Percentiles rank a stretch among this genome's conserved stretches.
Evolutionary conservation across 2,329 filamentous ascomycete genomes (phyloP).

Genomic region (Pezizomycotina sp.): DNA sequence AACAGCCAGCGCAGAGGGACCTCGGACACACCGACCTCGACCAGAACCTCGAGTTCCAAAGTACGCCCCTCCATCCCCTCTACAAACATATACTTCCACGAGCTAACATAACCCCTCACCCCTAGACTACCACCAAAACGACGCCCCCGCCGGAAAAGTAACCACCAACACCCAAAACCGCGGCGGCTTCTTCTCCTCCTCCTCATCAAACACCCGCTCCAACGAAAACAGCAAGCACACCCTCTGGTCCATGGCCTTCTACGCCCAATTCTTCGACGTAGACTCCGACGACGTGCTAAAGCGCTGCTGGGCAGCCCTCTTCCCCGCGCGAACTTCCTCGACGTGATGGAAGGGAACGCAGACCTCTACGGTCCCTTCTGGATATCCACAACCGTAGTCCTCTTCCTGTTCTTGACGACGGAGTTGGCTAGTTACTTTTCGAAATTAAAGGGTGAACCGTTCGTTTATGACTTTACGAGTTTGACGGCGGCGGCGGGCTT

Average conservation of each 20-base stretch:
- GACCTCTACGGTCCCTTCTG: constrained; percentile 86
- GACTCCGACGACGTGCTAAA: constrained; percentile 78
- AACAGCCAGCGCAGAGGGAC: constrained; percentile 51
- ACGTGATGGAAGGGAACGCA: constrained; percentile 90
- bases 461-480: constrained; percentile 80
- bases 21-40: constrained; percentile 95
- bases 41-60: constrained; percentile 98
- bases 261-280: constrained; percentile 96
- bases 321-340: constrained; percentile 89
- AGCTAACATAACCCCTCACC: constrained; percentile 6
- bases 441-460: constrained; percentile 48
- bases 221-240: constrained; percentile 47
- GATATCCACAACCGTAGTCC: constrained; percentile 94
- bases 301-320: constrained; percentile 77
- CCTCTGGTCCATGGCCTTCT: constrained; percentile 86
- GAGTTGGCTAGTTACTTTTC: constrained; percentile 86
- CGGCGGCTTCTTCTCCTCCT: constrained; percentile 34
- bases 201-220: constrained; percentile 30
- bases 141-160: constrained; percentile 28
- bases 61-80: constrained; percentile 39
- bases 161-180: constrained; percentile 35
- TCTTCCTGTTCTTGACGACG: constrained; percentile 87
- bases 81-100: constrained; percentile 1
- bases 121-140: constrained; percentile 24
- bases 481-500: constrained; percentile 64